A percentile compares a stretch with the other conserved stretches of the same genome.
These are phyloP conservation scores for Fusarium circinatum DNA, from an alignment of 2,329 filamentous ascomycete genomes.

Conservation along the genomic window DNA sequence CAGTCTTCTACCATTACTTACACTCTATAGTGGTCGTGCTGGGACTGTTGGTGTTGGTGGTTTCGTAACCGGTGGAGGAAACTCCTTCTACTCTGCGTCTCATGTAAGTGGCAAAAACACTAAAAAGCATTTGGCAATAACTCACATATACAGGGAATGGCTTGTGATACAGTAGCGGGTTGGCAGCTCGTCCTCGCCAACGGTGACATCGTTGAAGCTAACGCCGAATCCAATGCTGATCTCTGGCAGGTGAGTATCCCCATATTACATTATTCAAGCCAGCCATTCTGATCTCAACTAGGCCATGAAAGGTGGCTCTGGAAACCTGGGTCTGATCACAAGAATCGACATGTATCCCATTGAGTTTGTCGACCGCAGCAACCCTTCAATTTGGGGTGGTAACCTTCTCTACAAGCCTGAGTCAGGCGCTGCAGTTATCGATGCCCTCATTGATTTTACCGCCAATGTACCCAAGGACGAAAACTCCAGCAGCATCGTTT, in stretches of 20 bases:
- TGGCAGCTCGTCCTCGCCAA: conserved; percentile 58
- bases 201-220: conserved; percentile 56
- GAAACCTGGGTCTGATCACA: conserved; percentile 57
- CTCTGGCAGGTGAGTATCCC: conserved; percentile 50
- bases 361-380: conserved; percentile 39
- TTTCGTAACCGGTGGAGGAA: conserved; percentile 50
- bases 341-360: conserved; percentile 48
- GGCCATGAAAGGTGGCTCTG: conserved; percentile 59
- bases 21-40: conserved; percentile 44
- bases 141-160: conserved; percentile 37
- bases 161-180: conserved; percentile 55
- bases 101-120: conserved; percentile 15
- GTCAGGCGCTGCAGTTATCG: conserved; percentile 36
- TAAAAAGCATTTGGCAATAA: fast-evolving
- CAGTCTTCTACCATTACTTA: not conserved
- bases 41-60: conserved; percentile 51
- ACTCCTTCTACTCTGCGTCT: conserved; percentile 49
- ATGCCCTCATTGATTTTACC: conserved; percentile 49
- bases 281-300: not conserved
- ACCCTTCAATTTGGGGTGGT: conserved; percentile 48
- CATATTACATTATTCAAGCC: fast-evolving
- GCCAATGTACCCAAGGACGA: conserved; percentile 47
- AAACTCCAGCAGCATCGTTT: conserved; percentile 47
- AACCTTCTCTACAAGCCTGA: conserved; percentile 42
- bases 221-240: conserved; percentile 51